These are phyloP conservation scores for Talaromyces borbonicus DNA, from an alignment of 495 filamentous ascomycete genomes.

Conservation along the genomic window DNA sequence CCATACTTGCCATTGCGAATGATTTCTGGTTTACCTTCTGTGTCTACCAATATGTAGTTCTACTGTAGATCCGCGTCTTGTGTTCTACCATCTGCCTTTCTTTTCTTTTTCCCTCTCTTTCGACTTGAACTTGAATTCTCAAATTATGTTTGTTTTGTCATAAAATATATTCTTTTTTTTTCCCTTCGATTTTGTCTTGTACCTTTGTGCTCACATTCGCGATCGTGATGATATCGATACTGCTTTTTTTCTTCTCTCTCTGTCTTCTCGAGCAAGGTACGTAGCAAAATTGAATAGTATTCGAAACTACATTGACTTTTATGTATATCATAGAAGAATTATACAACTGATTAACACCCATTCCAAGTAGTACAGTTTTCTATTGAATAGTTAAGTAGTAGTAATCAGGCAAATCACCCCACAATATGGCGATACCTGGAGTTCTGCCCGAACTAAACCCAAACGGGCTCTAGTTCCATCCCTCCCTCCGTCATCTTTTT, in stretches of 20 bases:
- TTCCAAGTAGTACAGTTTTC: no score
- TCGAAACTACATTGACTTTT: no score
- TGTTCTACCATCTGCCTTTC: not conserved
- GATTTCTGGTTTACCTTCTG: not conserved
- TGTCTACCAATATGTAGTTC: constrained; percentile 2
- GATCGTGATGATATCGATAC: constrained; percentile 3
- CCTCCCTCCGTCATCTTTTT: not conserved
- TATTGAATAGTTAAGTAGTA: no score
- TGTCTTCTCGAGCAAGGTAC: constrained; percentile 1
- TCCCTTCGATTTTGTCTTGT: not conserved
- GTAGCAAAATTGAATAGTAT: not conserved
- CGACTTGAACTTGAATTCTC: not conserved
- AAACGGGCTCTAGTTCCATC: not conserved
- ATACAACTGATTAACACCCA: no score
- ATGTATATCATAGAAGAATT: no score
- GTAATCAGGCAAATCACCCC: no score
- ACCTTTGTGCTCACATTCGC: not conserved
- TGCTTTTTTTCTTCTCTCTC: not conserved
- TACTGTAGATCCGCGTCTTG: constrained; percentile 1
- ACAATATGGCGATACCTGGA: not conserved
- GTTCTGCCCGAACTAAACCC: not conserved
- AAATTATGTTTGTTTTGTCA: not conserved
- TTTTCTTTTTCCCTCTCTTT: not conserved
- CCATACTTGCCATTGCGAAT: not conserved
- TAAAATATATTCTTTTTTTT: no score